phyloP scores from a whole-genome alignment of 2,329 filamentous ascomycete genomes.

The Trichoderma arundinaceum region DNA sequence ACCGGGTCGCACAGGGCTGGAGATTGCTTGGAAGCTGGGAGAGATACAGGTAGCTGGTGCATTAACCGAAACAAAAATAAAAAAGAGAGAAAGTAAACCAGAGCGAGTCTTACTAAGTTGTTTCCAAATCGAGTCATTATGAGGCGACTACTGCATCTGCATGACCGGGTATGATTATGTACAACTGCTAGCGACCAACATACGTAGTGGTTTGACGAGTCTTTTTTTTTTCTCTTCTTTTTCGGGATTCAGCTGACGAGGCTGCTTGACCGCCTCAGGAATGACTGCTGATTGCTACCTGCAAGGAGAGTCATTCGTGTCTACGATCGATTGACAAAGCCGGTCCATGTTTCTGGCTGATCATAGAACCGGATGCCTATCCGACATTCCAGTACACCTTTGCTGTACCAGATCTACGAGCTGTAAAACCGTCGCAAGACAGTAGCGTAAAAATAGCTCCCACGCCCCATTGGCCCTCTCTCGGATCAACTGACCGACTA shows the following conservation, averaged over 20 bases:
- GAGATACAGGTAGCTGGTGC: conserved; percentile 40
- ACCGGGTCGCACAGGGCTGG: conserved; percentile 63
- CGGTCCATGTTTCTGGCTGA: too few species aligned
- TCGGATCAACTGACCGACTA: conserved; percentile 7
- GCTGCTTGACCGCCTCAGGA: background rate
- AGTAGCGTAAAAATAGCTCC: too few species aligned
- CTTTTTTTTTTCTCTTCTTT: background rate
- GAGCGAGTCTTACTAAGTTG: background rate
- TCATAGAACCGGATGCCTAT: too few species aligned
- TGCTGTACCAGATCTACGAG: background rate
- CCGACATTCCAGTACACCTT: too few species aligned
- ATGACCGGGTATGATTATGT: too few species aligned
- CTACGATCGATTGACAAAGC: background rate
- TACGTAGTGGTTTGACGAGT: background rate
- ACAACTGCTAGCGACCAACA: background rate
- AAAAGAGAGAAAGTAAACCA: background rate
- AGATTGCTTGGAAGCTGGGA: conserved; percentile 75
- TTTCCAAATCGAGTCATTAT: conserved; percentile 1
- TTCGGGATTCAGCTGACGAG: conserved; percentile 3
- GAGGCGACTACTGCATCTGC: conserved; percentile 14
- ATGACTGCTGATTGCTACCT: background rate
- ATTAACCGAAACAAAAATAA: background rate
- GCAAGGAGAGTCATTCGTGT: background rate
- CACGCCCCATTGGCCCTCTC: background rate
- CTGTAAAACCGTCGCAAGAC: background rate